These are phyloP conservation scores for Fraxinus albicans DNA, from an alignment of 305 asterid genomes.

Conservation along the genomic window DNA sequence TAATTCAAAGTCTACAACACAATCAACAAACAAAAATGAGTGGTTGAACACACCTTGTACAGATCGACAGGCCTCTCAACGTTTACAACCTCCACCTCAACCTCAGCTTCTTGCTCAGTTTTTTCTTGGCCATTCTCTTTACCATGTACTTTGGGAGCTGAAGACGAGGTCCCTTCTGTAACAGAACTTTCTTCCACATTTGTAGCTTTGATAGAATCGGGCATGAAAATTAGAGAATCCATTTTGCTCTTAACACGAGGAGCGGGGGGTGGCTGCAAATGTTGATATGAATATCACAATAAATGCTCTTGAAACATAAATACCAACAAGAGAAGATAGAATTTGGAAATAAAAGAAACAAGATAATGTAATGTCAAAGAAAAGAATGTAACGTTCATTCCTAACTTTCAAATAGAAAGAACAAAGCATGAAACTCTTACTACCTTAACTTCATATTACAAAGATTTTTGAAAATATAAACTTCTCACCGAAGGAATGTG, in stretches of 20 bases:
- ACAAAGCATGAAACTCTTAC: background rate
- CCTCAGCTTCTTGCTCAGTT: slow-evolving; percentile 44
- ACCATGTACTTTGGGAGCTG: slow-evolving; percentile 30
- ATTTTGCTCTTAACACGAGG: slow-evolving; percentile 84
- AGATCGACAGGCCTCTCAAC: slow-evolving; percentile 95
- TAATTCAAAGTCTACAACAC: background rate
- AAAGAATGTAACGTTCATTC: background rate
- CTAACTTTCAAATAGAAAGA: background rate
- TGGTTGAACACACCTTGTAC: slow-evolving; percentile 60
- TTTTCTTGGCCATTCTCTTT: slow-evolving; percentile 34
- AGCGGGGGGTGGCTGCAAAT: slow-evolving; percentile 83
- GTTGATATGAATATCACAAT: background rate
- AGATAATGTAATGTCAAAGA: background rate
- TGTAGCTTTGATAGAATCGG: slow-evolving; percentile 51
- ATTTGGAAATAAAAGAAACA: background rate
- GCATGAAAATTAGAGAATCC: slow-evolving; percentile 79
- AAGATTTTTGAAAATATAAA: background rate
- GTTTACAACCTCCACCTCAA: slow-evolving; percentile 61
- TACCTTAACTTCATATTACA: background rate
- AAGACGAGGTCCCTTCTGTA: slow-evolving; percentile 27
- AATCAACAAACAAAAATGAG: background rate
- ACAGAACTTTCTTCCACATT: slow-evolving; percentile 36
- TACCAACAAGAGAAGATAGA: background rate
- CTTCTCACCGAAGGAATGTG: background rate
- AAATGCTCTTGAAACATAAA: slow-evolving; percentile 16